Base-by-base conservation (phyloP, 2,329 filamentous ascomycete species). In the Ascochyta rabiei region DNA sequence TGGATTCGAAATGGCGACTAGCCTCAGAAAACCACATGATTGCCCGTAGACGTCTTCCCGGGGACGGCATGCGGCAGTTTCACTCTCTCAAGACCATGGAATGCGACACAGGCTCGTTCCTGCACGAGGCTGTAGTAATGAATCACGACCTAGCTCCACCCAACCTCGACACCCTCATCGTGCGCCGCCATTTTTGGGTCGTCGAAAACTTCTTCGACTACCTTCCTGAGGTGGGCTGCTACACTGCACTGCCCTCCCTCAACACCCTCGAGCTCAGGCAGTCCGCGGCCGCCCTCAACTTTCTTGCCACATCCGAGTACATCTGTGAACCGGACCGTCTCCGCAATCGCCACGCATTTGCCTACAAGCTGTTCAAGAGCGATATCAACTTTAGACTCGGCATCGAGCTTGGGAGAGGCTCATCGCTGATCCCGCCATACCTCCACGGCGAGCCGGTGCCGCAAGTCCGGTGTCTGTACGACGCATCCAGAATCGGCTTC, bases 401-500 rank as follows among this genome's bases (percentile, higher is more conserved):
- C 23, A 60, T 69, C 4, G 68, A 74, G 46, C 53, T 72, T 10
- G 63, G 64, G 23, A 55, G 53, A 21, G 60, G 57, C 8, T 35
- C 46, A 1, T 43, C 44, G 12, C 56, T 71, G 6, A 71, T 75
- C 35, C 72, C 72, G 6, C 72, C 72, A 0, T 73, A 70, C 45
- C 62, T 75, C 1, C 59, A 71, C 39, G 60, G 64, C 43, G 72
- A 75, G 55, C 57, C 39, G 0, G 34, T 54, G 3, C 72, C 71
- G 2, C 34, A 61, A 10, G 55, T 61, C 5, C 40, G 67, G 1
- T 67, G 60, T 28, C 7, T 73, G 65, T 76, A 69, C 56, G 57
- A 70, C n/a, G 58, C 64, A n/a, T 48, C 56, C 75, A 89, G 90
- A 3, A 45, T 68, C 0, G 70, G 71, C 4, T 74, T 74, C 34